Evolutionary conservation across 208 protist species (phyloP), one percentile per base, ranked within the genome.

Genomic region (Acanthamoeba rhysodes): DNA sequence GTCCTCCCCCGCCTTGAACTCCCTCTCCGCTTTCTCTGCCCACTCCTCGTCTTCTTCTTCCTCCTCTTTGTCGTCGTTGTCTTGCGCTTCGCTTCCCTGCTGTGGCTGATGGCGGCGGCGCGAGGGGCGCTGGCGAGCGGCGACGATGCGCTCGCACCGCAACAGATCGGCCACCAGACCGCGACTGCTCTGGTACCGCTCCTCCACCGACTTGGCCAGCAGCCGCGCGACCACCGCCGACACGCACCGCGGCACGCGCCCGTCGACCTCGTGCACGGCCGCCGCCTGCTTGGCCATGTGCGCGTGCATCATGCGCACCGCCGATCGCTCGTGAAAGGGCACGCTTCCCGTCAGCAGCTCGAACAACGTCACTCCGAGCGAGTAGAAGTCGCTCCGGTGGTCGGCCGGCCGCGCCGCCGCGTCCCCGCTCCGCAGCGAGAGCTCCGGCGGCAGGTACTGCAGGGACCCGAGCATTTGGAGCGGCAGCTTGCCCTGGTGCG

Each of bases 271-370:
- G 70, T 80, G 88, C 0, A 34, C 16, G 8, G 2, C 2, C 70
- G 88, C 22, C n/a, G 88, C 3, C 88, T 94, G 88, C 53, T 94
- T 94, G 88, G 88, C 88, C 88, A 94, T 72, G 64, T 94, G 88
- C 0, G 88, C 88, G 70, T 94, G 88, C 66, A 94, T 80, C 88
- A 94, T 72, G 45, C 88, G 62, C 41, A 94, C 70, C 41, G 88
- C 48, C 45, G 88, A 94, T 2, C 27, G 12, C 70, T 94, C 88
- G 41, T 18, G 18, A 55, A 93, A 93, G 29, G 88, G 88, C 14
- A 45, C 14, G n/a, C 29, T 55, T 6, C 88, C 88, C 32, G 16
- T 55, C 3, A 78, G 37, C 1, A 93, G 32, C 64, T 94, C 66
- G 88, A 59, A 94, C 50, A 94, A 78, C 16, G 64, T 94, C 0